These are phyloP conservation scores for Nicotiana tomentosiformis DNA, from an alignment of 257 asterid species.

Conservation along the genomic window DNA sequence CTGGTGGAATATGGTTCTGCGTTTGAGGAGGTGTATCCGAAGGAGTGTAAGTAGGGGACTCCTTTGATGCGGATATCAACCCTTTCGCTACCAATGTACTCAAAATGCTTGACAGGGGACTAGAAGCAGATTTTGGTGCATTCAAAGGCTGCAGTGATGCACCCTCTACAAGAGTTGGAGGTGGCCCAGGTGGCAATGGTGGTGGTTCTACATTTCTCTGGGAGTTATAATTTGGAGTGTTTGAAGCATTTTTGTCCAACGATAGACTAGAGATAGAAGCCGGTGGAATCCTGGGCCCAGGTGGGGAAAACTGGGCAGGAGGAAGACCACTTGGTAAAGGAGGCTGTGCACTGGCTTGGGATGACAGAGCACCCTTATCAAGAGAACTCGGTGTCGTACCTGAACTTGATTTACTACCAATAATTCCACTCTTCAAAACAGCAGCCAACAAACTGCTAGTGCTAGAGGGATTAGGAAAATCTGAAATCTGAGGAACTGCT, in stretches of 20 bases:
- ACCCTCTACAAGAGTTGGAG: conserved; percentile 28
- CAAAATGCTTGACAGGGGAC: conserved; percentile 75
- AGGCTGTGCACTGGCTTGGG: conserved; percentile 23
- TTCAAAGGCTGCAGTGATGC: conserved; percentile 25
- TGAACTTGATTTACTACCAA: conserved; percentile 21
- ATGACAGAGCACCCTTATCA: conserved; percentile 26
- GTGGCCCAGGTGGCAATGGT: conserved; percentile 24
- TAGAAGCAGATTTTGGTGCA: conserved; percentile 39
- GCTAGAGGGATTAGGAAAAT: conserved; percentile 31
- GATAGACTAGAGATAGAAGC: conserved; percentile 11
- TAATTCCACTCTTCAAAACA: conserved; percentile 46
- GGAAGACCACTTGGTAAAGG: conserved; percentile 27
- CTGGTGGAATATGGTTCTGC: conserved; percentile 29
- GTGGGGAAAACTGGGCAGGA: conserved; percentile 3
- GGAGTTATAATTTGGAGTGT: conserved; percentile 17
- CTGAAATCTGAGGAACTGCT: conserved; percentile 25
- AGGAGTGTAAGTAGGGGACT: conserved; percentile 24
- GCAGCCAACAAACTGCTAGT: conserved; percentile 55
- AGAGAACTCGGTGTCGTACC: conserved; percentile 16
- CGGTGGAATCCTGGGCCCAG: conserved; percentile 2
- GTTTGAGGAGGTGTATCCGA: conserved; percentile 29
- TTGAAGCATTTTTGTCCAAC: conserved; percentile 20
- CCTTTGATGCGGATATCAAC: conserved; percentile 62
- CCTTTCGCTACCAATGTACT: conserved; percentile 82
- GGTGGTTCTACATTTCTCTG: conserved; percentile 34